Conservation (phyloP, 257 asterid species). For the Primulina eburnea region DNA sequence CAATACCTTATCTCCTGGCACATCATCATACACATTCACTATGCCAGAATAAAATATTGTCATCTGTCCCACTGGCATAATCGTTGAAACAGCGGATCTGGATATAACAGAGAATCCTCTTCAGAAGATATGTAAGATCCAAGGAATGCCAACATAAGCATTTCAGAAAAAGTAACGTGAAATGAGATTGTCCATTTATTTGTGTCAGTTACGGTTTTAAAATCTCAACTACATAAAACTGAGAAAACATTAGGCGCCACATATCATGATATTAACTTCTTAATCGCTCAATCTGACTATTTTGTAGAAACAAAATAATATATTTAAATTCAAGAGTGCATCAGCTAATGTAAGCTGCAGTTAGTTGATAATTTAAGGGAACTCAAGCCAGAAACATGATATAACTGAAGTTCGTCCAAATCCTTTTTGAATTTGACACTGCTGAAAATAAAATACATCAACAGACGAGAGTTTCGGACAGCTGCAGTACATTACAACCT, state of each 20-base stretch:
- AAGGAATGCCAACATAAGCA: constrained; percentile 12
- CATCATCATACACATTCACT: constrained; percentile 84
- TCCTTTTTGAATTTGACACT: no score
- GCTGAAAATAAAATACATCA: no score
- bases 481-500: background rate
- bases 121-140: constrained; percentile 23
- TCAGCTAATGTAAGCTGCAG: background rate
- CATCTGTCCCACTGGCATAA: constrained; percentile 69
- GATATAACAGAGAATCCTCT: constrained; percentile 19
- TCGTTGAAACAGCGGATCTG: constrained; percentile 50
- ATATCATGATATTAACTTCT: background rate
- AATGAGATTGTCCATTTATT: background rate
- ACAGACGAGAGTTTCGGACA: no score
- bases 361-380: no score
- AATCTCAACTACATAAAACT: background rate
- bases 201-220: background rate
- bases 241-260: background rate
- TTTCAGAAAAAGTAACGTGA: background rate
- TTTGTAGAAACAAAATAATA: no score
- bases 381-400: background rate
- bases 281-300: background rate
- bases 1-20: constrained; percentile 80
- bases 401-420: background rate
- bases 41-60: constrained; percentile 86
- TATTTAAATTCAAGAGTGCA: background rate